Conservation (phyloP, 2,329 filamentous ascomycete genomes). For the Didymella keratinophila region DNA sequence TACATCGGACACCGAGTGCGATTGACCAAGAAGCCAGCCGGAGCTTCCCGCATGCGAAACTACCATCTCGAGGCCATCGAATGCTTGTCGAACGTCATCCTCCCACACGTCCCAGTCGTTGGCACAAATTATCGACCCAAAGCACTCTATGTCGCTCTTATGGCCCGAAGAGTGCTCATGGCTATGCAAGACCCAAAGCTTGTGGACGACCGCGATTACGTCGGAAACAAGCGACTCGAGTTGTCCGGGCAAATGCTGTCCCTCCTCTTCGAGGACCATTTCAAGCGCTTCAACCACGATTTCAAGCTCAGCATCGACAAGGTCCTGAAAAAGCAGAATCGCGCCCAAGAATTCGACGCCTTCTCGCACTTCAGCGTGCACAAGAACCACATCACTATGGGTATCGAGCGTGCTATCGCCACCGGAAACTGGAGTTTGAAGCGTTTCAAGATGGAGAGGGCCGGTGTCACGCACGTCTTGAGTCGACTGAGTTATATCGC, state of each 20-base stretch:
- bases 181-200: constrained; percentile 87
- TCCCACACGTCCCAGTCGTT: constrained; percentile 91
- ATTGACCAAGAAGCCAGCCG: constrained; percentile 74
- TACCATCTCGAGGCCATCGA: constrained; percentile 92
- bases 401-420: constrained; percentile 94
- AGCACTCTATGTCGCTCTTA: constrained; percentile 93
- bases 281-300: constrained; percentile 91
- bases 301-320: constrained; percentile 96
- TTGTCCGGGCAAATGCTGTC: constrained; percentile 93
- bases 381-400: constrained; percentile 85
- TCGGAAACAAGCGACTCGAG: constrained; percentile 96
- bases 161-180: constrained; percentile 96
- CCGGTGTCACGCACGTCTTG: constrained; percentile 94
- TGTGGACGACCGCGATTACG: constrained; percentile 96
- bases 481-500: constrained; percentile 96
- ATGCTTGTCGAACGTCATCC: constrained; percentile 88
- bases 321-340: constrained; percentile 89
- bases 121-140: constrained; percentile 97
- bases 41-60: constrained; percentile 68
- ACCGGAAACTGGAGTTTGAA: constrained; percentile 98
- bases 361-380: constrained; percentile 83
- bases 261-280: constrained; percentile 93
- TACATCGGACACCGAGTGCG: constrained; percentile 82
- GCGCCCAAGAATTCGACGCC: constrained; percentile 87
- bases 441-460: constrained; percentile 98